Conservation (phyloP, 2,329 filamentous ascomycete genomes). For the Diaporthe destruens region DNA sequence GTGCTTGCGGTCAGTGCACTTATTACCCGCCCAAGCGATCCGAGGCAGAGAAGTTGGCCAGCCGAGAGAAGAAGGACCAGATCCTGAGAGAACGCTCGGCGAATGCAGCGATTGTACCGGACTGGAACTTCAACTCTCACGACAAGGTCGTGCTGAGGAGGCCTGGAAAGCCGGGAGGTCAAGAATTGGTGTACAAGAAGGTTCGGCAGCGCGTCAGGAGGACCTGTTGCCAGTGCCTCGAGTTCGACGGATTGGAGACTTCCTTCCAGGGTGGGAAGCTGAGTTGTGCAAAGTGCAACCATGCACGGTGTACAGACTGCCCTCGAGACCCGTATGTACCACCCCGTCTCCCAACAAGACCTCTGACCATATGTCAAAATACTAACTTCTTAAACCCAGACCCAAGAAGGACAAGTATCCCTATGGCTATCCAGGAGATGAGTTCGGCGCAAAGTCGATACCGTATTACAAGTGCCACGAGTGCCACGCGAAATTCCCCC, state of each 20-base stretch:
- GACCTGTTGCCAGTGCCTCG: slow-evolving; percentile 78
- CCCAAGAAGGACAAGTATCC: slow-evolving; percentile 78
- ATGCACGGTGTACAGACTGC: slow-evolving; percentile 83
- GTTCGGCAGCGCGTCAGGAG: slow-evolving; percentile 80
- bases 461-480: slow-evolving; percentile 71
- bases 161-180: slow-evolving; percentile 72
- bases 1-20: slow-evolving; percentile 83
- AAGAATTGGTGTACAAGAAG: slow-evolving; percentile 77
- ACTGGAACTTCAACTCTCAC: slow-evolving; percentile 60
- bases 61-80: slow-evolving; percentile 63
- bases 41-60: slow-evolving; percentile 66
- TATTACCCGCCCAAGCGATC: slow-evolving; percentile 77
- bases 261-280: slow-evolving; percentile 71
- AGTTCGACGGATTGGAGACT: slow-evolving; percentile 51
- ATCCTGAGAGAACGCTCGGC: slow-evolving; percentile 68
- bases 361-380: slow-evolving; percentile 27
- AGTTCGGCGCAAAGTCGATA: slow-evolving; percentile 63
- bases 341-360: not conserved
- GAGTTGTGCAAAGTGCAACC: slow-evolving; percentile 76
- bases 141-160: slow-evolving; percentile 69
- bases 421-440: slow-evolving; percentile 77
- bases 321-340: slow-evolving; percentile 80
- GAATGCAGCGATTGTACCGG: slow-evolving; percentile 65
- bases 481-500: slow-evolving; percentile 71
- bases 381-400: slow-evolving; percentile 53